Base-by-base conservation (phyloP, 495 filamentous ascomycete genomes). In the Penicillium crystallinum region DNA sequence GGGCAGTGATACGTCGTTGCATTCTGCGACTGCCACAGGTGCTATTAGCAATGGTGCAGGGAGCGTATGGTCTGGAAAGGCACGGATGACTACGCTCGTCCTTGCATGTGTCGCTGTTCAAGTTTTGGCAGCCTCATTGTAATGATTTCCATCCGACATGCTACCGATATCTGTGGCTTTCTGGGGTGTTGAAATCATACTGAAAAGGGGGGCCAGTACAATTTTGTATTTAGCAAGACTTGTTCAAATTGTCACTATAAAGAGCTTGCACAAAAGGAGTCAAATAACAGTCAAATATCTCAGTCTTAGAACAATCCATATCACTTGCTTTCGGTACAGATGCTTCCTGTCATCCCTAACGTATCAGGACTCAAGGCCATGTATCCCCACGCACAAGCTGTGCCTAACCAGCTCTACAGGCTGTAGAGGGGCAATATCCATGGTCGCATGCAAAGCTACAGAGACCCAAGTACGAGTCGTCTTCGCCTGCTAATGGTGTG, bases 361-460 rank as follows among this genome's bases (percentile, higher is more conserved):
- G n/a, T n/a, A n/a, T n/a, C n/a, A n/a, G n/a, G n/a, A n/a, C n/a
- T n/a, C n/a, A n/a, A n/a, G n/a, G n/a, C 31, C 11, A 1, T 34
- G 14, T 14, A n/a, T 21, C 19, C n/a, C n/a, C 39, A 15, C 4
- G 4, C n/a, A n/a, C 4, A 4, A 23, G 4, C 14, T 15, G 8
- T 22, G 14, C n/a, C 37, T 38, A 55, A 2, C 17, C 15, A 1
- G 15, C 30, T n/a, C 37, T 62, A 53, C 74, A 77, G 0, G 72
- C 71, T 9, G 61, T 67, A 0, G 59, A 42, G 2, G 74, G 74
- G 49, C 72, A 75, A 44, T 74, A 77, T 2, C 69, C 73, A 53
- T 70, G 63, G 37, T 61, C 55, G 21, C 74, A 77, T 11, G 65
- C 57, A 30, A 72, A 77, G 23, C 64, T 65, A 55, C 74, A 77